Conservation (phyloP, 345 rosid species). For the Hirschfeldia incana region DNA sequence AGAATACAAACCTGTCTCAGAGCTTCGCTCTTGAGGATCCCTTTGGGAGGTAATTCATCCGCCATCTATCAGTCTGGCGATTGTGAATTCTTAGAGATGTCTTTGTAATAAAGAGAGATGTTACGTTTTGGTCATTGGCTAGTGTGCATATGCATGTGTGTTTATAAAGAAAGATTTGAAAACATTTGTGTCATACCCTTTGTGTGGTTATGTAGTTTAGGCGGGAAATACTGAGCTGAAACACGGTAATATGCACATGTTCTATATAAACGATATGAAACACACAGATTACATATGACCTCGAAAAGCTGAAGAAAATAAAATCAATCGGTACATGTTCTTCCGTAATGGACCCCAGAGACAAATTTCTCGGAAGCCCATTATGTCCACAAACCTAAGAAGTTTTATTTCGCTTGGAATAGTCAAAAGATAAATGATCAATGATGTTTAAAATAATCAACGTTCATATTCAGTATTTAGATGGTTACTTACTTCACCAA, state of each 20-base stretch:
- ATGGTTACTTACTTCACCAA: too few species aligned
- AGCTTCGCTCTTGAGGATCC: slow-evolving; percentile 33
- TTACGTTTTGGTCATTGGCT: slow-evolving; percentile 15
- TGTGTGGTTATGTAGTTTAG: neutral
- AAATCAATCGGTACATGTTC: neutral
- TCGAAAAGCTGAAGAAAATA: neutral
- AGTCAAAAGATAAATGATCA: neutral
- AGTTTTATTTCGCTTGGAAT: neutral
- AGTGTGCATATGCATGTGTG: neutral
- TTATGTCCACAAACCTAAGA: neutral
- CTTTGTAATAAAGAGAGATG: slow-evolving; percentile 5
- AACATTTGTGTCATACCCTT: neutral
- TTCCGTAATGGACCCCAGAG: neutral
- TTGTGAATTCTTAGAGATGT: neutral
- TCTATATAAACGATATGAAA: neutral
- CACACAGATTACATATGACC: neutral
- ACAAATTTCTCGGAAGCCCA: neutral
- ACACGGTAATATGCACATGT: neutral
- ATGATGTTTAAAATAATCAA: neutral
- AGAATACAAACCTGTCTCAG: slow-evolving; percentile 3
- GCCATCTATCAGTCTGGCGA: slow-evolving; percentile 11
- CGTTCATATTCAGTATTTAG: neutral
- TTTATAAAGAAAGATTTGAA: neutral
- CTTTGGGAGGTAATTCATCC: slow-evolving; percentile 27
- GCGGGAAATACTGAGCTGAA: neutral